Base-by-base conservation (phyloP, 2,329 filamentous ascomycete species). In the Fusarium virguliforme region DNA sequence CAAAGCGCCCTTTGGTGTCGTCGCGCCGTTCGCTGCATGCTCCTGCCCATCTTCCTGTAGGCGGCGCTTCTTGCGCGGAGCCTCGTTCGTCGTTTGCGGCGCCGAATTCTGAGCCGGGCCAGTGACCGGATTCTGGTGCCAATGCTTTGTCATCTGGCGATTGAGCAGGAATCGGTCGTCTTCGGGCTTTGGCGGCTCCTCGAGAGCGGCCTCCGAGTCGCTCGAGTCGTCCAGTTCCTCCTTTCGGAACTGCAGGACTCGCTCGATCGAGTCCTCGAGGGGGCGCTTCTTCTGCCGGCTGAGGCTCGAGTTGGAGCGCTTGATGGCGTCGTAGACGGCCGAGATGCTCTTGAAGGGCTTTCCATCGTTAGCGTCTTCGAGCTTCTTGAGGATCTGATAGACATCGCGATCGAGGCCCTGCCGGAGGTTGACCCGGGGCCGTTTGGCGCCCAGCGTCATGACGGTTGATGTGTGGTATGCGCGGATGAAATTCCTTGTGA, bases 261-360 rank as follows among this genome's bases (percentile, higher is more conserved):
- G 87, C 68, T 97, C 94, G 70, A 98, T 94, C 37, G 92, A 92
- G 70, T 96, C 93, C 79, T 97, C 93, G 1, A 98, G 83, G 0
- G 92, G 85, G 67, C 90, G 91, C 80, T 96, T 97, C 40, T 94
- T 94, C 72, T 92, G 90, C 24, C 96, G 87, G 69, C 93, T 94
- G 24, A 98, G 82, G 73, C 92, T 94, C 0, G 94, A 97, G 79
- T 98, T 98, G 13, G 94, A 97, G 56, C 85, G 84, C 74, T 94
- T 93, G 68, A 98, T 94, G 64, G 88, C 89, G 40, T 94, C 91
- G 78, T 96, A 97, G 1, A 97, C 87, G 3, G 84, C 81, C 3
- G 86, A 81, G 4, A 91, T 84, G 1, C 88, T 90, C 32, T 78
- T 79, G 73, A 82, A 80, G 8, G 75, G 77, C 32, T 84, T 84